Base-by-base conservation (phyloP, 768 basidiomycete species). In the Fibroporia radiculosa region DNA sequence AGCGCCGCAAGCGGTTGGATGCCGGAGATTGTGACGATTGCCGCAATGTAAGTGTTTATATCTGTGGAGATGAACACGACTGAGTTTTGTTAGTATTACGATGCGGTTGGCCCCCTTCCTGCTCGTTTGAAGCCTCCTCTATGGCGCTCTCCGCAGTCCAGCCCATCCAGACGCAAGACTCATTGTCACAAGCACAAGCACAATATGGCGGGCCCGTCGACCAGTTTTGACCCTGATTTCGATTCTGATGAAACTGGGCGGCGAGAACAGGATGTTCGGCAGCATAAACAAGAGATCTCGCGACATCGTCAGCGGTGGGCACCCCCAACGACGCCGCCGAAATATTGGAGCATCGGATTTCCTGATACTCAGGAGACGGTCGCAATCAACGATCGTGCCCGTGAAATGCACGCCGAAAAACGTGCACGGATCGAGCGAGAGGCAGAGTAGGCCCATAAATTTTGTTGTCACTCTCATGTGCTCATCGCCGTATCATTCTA, bases 341-440 rank as follows among this genome's bases (percentile, higher is more conserved):
- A 78, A 13, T 95, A 88, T 63, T 93, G 91, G 88, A 72, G 82
- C 45, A 92, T 93, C 46, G 90, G 85, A 1, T 93, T 97, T 59
- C 93, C 93, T 1, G 70, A 72, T 51, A 93, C 92, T 3, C 92
- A 93, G 61, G 78, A 89, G 57, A 81, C 78, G 13, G 73, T 69
- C 36, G 72, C 72, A 43, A 92, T 95, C 54, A 95, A 95, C 60
- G 65, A 68, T 48, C 66, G 66, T 46, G 93, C 92, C 7, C 72
- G 70, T 45, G 74, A 76, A 56, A 88, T 92, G 77, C 80, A 86
- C 50, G 64, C 63, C 53, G 68, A 72, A 60, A 90, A 90, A 66
- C 68, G 70, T 48, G 63, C 69, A 6, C 65, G 69, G 45, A 67
- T 89, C 5, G 78, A 79, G 51, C 63, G 56, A 44, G 85, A 89